Evolutionary conservation across 192 early-diverging fungal species (phyloP), one percentile per base, ranked within the genome.

Genomic region (Podila epicladia): DNA sequence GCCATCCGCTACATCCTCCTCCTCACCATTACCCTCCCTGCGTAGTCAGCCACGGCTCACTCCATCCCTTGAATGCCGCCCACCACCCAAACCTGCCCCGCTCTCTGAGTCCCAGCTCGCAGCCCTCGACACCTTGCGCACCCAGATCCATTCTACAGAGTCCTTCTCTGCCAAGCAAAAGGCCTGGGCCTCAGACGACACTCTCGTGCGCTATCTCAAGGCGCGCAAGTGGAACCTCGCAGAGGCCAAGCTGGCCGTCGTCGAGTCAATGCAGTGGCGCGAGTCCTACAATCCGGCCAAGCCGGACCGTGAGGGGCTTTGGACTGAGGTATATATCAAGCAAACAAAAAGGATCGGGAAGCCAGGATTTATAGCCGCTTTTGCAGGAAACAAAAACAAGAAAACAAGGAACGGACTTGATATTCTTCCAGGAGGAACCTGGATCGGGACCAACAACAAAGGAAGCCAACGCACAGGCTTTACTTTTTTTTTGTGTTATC

Each of bases 251-350:
- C 83, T 72, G 37, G 90, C 93, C 58, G 75, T 98, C 28, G 87
- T 90, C 74, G 90, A 89, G 59, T 93, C 94, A 22, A 83, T 98
- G 32, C 83, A 85, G 67, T 98, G 96, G 96, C 88, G 95, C 62
- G 83, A 92, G 55, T 83, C 87, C 3, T 94, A 90, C 67, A 78
- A 89, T 26, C 95, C 96, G 24, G 84, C 91, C 53, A 70, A 86
- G 1, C 90, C 96, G 62, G 87, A 91, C 26, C 86, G 93, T 6
- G 90, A 93, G 9, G 90, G 90, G 17, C 89, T 98, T 41, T 92
- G 91, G 79, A 80, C 87, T 60, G 96, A 97, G 85, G 89, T 90
- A 74, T 48, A 28, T 32, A 58, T 28, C 8, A 55, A 45, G 41
- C 41, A 37, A 9, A 37, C 9, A 9, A 9, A 37, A 37, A 37